phyloP scores from a whole-genome alignment of 495 filamentous ascomycete genomes.

The Monascus purpureus region DNA sequence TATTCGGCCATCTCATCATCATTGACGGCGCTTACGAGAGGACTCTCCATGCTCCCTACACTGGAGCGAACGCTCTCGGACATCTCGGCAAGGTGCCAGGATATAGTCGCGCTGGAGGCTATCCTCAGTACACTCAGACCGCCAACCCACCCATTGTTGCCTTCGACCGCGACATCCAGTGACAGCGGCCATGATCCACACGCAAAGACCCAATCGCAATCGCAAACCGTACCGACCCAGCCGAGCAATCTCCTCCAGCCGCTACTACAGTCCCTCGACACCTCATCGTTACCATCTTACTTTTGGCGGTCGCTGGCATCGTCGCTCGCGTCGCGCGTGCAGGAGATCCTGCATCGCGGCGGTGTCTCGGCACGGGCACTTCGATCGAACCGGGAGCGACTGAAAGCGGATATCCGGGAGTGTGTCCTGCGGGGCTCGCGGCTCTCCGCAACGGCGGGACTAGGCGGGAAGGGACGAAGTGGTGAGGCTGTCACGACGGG shows the following conservation, averaged over 20 bases:
- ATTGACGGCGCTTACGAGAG: constrained; percentile 52
- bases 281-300: constrained; percentile 69
- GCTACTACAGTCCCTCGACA: constrained; percentile 69
- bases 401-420: constrained; percentile 64
- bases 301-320: constrained; percentile 85
- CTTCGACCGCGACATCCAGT: constrained; percentile 6
- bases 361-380: constrained; percentile 73
- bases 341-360: constrained; percentile 69
- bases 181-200: constrained; percentile 3
- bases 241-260: constrained; percentile 51
- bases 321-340: constrained; percentile 58
- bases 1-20: constrained; percentile 61
- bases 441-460: constrained; percentile 38
- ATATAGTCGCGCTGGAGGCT: constrained; percentile 72
- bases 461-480: constrained; percentile 26
- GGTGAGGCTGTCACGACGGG: constrained; percentile 27
- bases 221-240: constrained; percentile 2
- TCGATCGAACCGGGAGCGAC: constrained; percentile 55
- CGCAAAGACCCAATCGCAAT: constrained; percentile 4
- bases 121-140: constrained; percentile 55
- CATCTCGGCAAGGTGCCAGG: constrained; percentile 73
- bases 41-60: constrained; percentile 64
- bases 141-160: constrained; percentile 49
- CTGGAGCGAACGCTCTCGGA: constrained; percentile 74
- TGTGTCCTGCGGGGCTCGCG: constrained; percentile 66